phyloP scores from a whole-genome alignment of 192 early-diverging fungal species.

The Funneliformis mosseae region DNA sequence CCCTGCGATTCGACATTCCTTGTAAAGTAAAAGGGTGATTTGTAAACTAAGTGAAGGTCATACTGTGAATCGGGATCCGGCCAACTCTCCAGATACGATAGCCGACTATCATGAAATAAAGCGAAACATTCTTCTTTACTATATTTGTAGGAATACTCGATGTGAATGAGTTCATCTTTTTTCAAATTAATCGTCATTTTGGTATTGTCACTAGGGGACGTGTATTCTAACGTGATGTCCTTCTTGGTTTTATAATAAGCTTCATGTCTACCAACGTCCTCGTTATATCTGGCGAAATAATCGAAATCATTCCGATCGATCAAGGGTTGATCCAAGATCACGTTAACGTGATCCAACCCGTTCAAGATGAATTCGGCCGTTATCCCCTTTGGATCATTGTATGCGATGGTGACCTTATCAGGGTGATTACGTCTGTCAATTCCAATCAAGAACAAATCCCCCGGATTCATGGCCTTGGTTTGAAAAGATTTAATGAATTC shows the following conservation, averaged over 20 bases:
- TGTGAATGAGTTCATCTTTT: constrained; percentile 81
- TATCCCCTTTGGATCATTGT: constrained; percentile 79
- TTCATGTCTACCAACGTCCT: constrained; percentile 72
- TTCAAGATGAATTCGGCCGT: constrained; percentile 87
- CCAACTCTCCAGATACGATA: constrained; percentile 56
- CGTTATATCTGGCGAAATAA: constrained; percentile 78
- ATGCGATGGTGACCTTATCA: constrained; percentile 71
- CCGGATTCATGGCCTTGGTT: constrained; percentile 57
- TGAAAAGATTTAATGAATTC: constrained; percentile 65
- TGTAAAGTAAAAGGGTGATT: constrained; percentile 54
- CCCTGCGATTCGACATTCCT: not conserved
- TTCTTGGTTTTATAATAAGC: constrained; percentile 71
- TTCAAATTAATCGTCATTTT: constrained; percentile 49
- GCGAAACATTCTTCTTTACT: constrained; percentile 52
- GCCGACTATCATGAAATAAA: constrained; percentile 51
- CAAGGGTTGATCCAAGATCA: constrained; percentile 60
- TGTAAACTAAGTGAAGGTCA: constrained; percentile 58
- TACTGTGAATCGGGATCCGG: constrained; percentile 56
- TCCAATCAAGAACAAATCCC: constrained; percentile 82
- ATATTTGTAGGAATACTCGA: constrained; percentile 93
- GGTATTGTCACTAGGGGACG: constrained; percentile 13
- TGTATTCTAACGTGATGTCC: constrained; percentile 55
- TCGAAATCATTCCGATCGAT: constrained; percentile 67
- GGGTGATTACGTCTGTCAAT: constrained; percentile 82
- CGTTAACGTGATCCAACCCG: constrained; percentile 76